Percentiles rank a stretch among this genome's conserved stretches.
Evolutionary conservation across 805 yeast species (phyloP).

Genomic region (Osmozyma mogii): DNA sequence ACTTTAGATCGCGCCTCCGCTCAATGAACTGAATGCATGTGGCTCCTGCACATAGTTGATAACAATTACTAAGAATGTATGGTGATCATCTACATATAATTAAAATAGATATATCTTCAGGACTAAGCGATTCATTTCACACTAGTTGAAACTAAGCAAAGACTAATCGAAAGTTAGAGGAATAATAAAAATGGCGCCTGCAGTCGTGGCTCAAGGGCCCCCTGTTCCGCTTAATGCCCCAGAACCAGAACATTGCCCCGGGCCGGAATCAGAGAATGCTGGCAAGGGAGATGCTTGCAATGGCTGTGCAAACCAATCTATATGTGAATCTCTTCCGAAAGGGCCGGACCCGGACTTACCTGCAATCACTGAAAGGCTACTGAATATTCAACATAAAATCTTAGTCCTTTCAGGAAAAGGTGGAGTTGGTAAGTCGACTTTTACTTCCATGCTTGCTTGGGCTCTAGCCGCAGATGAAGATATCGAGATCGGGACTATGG

Average conservation of each 20-base stretch:
- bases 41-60: conserved; percentile 2
- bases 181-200: conserved; percentile 16
- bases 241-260: conserved; percentile 98
- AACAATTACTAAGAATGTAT: neutral
- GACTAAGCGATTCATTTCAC: conserved; percentile 1
- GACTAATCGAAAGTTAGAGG: neutral
- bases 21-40: conserved; percentile 1
- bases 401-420: conserved; percentile 78
- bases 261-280: conserved; percentile 90
- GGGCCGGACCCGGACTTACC: conserved; percentile 96
- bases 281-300: conserved; percentile 91
- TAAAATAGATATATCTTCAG: neutral
- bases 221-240: conserved; percentile 41
- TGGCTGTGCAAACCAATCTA: conserved; percentile 90
- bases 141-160: conserved; percentile 1
- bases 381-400: conserved; percentile 67
- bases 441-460: conserved; percentile 94
- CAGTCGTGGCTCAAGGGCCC: conserved; percentile 11
- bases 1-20: conserved; percentile 15
- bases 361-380: conserved; percentile 57
- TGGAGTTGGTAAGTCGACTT: conserved; percentile 97
- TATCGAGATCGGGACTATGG: conserved; percentile 92
- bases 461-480: conserved; percentile 77
- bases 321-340: conserved; percentile 81
- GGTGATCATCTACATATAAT: neutral